Base-by-base conservation (phyloP, 2,329 filamentous ascomycete genomes). In the Neofusicoccum sp. region DNA sequence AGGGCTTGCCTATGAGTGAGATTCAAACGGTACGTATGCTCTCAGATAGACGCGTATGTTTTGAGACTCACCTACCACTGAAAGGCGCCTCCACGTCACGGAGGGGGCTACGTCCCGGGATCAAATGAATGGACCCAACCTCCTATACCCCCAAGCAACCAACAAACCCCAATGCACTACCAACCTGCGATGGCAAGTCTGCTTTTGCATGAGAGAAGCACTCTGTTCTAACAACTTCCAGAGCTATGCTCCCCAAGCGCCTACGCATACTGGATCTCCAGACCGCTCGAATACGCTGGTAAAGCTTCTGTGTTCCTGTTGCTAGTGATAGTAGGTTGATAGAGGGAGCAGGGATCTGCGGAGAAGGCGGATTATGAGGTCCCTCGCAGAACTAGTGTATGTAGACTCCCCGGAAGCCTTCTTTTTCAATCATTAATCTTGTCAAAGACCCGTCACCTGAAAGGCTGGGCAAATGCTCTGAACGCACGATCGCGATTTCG, bases 401-500 rank as follows among this genome's bases (percentile, higher is more conserved):
- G 51, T 56, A 56, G 51, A 34, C 45, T 31, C 7, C 20, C 5
- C 5, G 9, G 5, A 5, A 9, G 6, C n/a, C 30, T 30, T 14
- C 2, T 5, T 16, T 16, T 43, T 8, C 36, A 43, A 14, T n/a
- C 14, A 31, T 43, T 56, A 38, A 56, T 33, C n/a, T 8, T 12
- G 9, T 3, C 33, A 14, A 56, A 56, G 51, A 20, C 36, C 2
- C 26, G 26, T 16, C 36, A 26, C 3, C 69, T 33, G 62, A 67
- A 49, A 69, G 68, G 67, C 57, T 63, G 1, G 66, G 68, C 2
- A 65, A 71, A 40, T 68, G 69, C 34, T 14, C 45, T 59, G 41
- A 49, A 49, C 20, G n/a, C 43, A n/a, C 40, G 45, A 8, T 48
- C 43, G 2, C 45, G 43, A 2, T 48, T 59, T 43, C 56, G 45